Evolutionary conservation across 495 filamentous ascomycete species (phyloP), one percentile per base, ranked within the genome.

Genomic region (Xylaria sp.): DNA sequence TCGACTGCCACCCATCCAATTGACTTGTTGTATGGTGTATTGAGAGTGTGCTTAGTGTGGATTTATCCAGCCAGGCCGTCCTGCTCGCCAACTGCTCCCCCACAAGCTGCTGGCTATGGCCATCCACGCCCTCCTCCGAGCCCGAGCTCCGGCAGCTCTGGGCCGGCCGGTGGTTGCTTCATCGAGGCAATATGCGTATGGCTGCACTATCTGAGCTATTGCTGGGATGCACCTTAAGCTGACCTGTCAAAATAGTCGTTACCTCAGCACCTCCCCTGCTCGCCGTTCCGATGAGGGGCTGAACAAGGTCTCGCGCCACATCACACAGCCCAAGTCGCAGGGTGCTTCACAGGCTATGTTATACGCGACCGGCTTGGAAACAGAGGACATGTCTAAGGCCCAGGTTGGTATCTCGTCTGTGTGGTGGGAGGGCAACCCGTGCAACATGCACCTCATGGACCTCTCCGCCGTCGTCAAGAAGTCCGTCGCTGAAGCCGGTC

Each of bases 261-360:
- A 75, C 46, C 75, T 86, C 15, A 82, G 82, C 55, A 78, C 79
- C 24, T 79, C 79, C 12, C 62, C 80, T 62, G 77, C 79, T 71
- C 77, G 78, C 61, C 77, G 79, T 74, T 81, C 83, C 75, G 83
- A 85, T 69, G 81, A 86, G 67, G 75, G 82, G 75, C 85, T 97
- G 71, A 98, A 98, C 87, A 91, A 90, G 81, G 87, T 93, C 80
- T 97, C 95, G 64, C 84, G 88, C 61, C 77, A 85, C 77, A 91
- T 99, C 85, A 98, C 96, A 50, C 94, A 98, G 81, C 97, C 94
- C 73, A 97, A 95, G 81, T 93, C 96, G 33, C 96, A 99, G 85
- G 96, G 96, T 76, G 96, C 97, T 53, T 97, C 95, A 41, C 96
- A 99, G 85, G 97, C 97, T 69, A 99, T 99, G 96, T 87, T 99